A percentile compares a stretch with the other conserved stretches of the same genome.
These are phyloP conservation scores for Cystobasidium ongulense DNA, from an alignment of 768 basidiomycete genomes.

Conservation along the genomic window DNA sequence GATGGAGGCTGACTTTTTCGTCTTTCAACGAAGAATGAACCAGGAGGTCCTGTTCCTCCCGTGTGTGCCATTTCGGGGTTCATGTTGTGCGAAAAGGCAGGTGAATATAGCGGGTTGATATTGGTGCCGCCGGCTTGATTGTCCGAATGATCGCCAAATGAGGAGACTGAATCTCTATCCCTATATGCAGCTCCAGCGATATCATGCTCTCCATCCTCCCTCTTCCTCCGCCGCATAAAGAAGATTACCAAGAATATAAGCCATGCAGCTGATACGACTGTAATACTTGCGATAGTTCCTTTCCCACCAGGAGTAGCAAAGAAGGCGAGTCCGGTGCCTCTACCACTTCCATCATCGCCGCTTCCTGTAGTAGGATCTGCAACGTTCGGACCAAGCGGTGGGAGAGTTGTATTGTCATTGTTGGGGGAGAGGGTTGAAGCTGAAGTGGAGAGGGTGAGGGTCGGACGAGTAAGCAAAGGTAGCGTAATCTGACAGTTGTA, in stretches of 20 bases:
- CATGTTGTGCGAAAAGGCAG: neutral
- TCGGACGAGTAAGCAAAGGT: neutral
- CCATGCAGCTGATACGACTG: neutral
- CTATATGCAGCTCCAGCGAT: neutral
- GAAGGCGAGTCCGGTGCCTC: neutral
- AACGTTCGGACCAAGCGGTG: neutral
- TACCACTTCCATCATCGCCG: neutral
- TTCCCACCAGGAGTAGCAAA: slow-evolving; percentile 26
- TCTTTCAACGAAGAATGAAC: neutral
- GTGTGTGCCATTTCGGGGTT: neutral
- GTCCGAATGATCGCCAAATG: slow-evolving; percentile 1
- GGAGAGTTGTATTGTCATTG: neutral
- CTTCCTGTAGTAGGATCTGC: neutral
- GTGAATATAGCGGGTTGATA: neutral
- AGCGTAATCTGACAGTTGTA: neutral
- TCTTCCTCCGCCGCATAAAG: slow-evolving; percentile 5
- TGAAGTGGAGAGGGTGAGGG: neutral
- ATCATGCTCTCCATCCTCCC: neutral
- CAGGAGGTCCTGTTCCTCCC: neutral
- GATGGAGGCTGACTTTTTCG: neutral
- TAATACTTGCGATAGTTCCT: slow-evolving; percentile 18
- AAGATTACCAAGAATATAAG: neutral
- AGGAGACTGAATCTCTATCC: slow-evolving; percentile 9
- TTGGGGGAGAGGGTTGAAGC: neutral
- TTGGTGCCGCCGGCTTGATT: neutral